Base-by-base conservation (phyloP, 179 eudicot species). In the Beta macrorhiza region DNA sequence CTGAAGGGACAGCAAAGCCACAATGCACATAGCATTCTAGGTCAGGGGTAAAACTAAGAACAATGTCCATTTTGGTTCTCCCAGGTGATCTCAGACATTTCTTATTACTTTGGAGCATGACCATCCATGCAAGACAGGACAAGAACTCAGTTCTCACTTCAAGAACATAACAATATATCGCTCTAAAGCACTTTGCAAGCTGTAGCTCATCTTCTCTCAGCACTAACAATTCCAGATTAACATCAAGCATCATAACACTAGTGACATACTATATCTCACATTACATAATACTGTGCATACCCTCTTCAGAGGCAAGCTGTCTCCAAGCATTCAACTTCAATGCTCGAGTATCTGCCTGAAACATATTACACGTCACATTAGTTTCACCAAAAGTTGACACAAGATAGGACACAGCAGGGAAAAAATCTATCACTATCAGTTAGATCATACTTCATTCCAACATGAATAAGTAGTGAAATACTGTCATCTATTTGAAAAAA, bases 281-380 rank as follows among this genome's bases (percentile, higher is more conserved):
- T 22, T 4, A 42, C 55, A 77, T 70, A 47, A 25, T 44, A 53
- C 6, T 7, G 17, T 64, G 80, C 78, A 67, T 78, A 95, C 98
- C 97, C 88, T 93, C 98, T 82, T 93, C 98, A 68, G 81, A 81
- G 49, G 97, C 97, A 81, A 95, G 97, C 82, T 92, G 97, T 88
- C 83, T 88, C 99, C 99, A 95, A 11, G 98, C 92, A 83, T 90
- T 83, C 86, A 92, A 84, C 85, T 91, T 95, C 83, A 95, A 75
- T 42, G 91, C 83, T 73, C 90, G 91, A 84, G 93, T 87, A 87
- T 92, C 97, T 32, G 93, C 92, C 99, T 93, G 93, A 74, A 82
- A 74, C 79, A 82, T 51, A 80, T 49, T 12, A 14, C 74, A 86
- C 45, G 42, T 47, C 42, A 25, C 25, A 86, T 67, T 79, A 82